Base-by-base conservation (phyloP, 116 monocot species). In the Phalaenopsis hybrid region DNA sequence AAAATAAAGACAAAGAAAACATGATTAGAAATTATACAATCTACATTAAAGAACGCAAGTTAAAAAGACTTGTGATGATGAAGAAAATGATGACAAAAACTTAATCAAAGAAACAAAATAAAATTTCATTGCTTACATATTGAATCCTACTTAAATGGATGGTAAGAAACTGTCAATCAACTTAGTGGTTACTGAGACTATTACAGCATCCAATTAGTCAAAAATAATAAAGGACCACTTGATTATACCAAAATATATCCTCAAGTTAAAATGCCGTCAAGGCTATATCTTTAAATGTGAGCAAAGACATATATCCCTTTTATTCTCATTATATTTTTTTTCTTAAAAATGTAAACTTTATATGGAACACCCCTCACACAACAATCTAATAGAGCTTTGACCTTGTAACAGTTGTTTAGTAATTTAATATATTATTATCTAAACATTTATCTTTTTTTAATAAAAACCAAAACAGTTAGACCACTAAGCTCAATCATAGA, bases 371-470 rank as follows among this genome's bases (percentile, higher is more conserved):
- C 21, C n/a, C 16, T 63, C 23, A 6, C 63, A 63, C 23, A 63
- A 63, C 63, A 63, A n/a, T 63, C 63, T n/a, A 6, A 63, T 31
- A 31, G 31, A 59, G 59, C 20, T n/a, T 63, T 63, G 63, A 63
- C 18, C n/a, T 63, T 63, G n/a, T 63, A 63, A 18, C 63, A 4
- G 8, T n/a, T 63, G 63, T 63, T 63, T 63, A 6, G 23, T n/a
- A n/a, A 63, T 63, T 63, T 63, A 63, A 63, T 63, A n/a, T n/a
- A 63, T 63, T 63, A 63, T 63, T 63, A 63, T 21, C 63, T 4
- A 63, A 63, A 63, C 23, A 23, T 63, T 63, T n/a, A 63, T 63
- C 61, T 61, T 63, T 5, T 63, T 63, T 21, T 21, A 63, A 63
- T 63, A 21, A 6, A n/a, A 63, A 63, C 12, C 63, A 63, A 6